Conservation (phyloP, 2,329 filamentous ascomycete genomes). For the Aureobasidium musti region DNA sequence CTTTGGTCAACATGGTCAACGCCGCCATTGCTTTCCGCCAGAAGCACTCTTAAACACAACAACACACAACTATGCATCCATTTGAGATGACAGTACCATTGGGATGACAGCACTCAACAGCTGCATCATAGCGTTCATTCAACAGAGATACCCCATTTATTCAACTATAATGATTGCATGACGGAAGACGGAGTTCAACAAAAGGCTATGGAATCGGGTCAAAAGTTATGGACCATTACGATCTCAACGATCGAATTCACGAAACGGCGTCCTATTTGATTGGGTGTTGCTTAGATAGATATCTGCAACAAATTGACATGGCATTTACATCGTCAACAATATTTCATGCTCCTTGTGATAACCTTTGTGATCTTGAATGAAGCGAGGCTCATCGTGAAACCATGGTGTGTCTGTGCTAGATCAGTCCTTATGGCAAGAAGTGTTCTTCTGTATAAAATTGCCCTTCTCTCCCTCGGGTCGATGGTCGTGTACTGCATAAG, state of each 20-base stretch:
- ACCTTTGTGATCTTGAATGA: no score
- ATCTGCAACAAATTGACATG: constrained; percentile 17
- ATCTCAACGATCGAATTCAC: constrained; percentile 38
- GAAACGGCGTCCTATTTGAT: constrained; percentile 24
- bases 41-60: constrained; percentile 43
- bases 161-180: constrained; percentile 31
- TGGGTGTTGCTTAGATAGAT: constrained; percentile 27
- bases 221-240: constrained; percentile 33
- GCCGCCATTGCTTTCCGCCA: constrained; percentile 95
- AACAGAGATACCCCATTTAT: constrained; percentile 40
- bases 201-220: constrained; percentile 31
- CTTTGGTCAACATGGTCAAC: constrained; percentile 94
- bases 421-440: no score
- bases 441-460: no score
- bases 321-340: not conserved
- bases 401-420: no score
- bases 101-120: constrained; percentile 32
- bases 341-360: not conserved
- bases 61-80: constrained; percentile 28
- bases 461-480: no score
- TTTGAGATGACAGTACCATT: constrained; percentile 24
- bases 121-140: constrained; percentile 34
- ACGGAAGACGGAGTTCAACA: constrained; percentile 39
- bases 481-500: no score
- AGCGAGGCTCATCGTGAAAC: no score